Evolutionary conservation across 805 yeast genomes (phyloP).

Genomic region (Candida taoyuanica): DNA sequence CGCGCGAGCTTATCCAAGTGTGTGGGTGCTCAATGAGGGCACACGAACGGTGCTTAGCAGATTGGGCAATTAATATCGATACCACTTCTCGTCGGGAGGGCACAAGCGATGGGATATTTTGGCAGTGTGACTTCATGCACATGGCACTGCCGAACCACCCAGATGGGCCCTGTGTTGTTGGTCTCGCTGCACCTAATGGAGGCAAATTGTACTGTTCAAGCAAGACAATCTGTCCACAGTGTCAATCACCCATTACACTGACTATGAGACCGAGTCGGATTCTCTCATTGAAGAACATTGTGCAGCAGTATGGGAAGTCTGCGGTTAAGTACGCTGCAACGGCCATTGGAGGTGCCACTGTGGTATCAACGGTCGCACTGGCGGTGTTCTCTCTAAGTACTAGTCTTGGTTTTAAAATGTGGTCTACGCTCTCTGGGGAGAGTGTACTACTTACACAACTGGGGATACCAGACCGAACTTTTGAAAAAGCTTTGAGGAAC

Average conservation of each 20-base stretch:
- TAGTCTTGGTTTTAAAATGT: conserved; percentile 28
- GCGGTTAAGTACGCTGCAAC: conserved; percentile 4
- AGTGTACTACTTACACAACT: conserved; percentile 30
- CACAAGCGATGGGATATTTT: too few species aligned
- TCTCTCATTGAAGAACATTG: neutral
- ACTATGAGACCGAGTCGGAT: conserved; percentile 10
- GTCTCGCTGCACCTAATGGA: conserved; percentile 4
- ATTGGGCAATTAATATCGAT: conserved; percentile 11
- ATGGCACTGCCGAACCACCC: neutral
- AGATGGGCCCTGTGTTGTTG: conserved; percentile 1
- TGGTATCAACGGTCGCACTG: conserved; percentile 22
- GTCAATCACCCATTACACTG: conserved; percentile 6
- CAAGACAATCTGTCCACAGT: conserved; percentile 12
- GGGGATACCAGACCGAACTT: conserved; percentile 19
- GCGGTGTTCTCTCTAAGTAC: conserved; percentile 20
- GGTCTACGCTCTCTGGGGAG: conserved; percentile 28
- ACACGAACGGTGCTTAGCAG: conserved; percentile 9
- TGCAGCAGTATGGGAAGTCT: neutral
- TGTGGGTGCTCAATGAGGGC: conserved; percentile 10
- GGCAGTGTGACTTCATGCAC: neutral
- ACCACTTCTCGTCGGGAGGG: conserved; percentile 3
- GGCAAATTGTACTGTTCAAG: conserved; percentile 2
- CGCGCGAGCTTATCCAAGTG: conserved; percentile 6
- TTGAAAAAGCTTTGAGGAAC: conserved; percentile 15
- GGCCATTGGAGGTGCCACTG: conserved; percentile 15